Evolutionary conservation across 495 filamentous ascomycete species (phyloP).

Genomic region (Penicillium longicatenatum): DNA sequence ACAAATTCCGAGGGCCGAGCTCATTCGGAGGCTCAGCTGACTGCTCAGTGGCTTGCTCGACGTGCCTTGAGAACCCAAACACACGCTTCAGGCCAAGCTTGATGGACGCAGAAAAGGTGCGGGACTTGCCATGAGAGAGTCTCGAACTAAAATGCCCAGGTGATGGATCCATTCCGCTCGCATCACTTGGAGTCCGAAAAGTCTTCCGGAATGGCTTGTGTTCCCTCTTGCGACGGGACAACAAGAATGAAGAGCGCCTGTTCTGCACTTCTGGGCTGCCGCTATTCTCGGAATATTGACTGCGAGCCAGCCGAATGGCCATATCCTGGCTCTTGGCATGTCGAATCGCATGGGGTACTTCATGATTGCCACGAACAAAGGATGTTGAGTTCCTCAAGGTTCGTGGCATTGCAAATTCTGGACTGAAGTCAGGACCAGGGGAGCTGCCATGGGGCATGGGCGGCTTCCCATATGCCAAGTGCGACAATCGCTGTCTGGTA

Average conservation of each 20-base stretch:
- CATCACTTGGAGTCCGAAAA: conserved; percentile 53
- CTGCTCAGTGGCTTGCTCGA: conserved; percentile 19
- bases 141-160: conserved; percentile 23
- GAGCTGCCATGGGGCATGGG: conserved; percentile 14
- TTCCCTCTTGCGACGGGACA: conserved; percentile 41
- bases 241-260: conserved; percentile 52
- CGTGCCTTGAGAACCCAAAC: conserved; percentile 52
- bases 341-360: conserved; percentile 21
- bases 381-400: conserved; percentile 61
- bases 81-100: conserved; percentile 63
- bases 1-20: background rate
- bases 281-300: conserved; percentile 45
- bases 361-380: conserved; percentile 53
- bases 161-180: conserved; percentile 34
- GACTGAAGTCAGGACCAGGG: conserved; percentile 22
- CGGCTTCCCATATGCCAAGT: conserved; percentile 23
- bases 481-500: conserved; percentile 46
- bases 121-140: conserved; percentile 52
- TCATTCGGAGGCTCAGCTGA: background rate
- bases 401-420: conserved; percentile 26
- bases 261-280: conserved; percentile 34
- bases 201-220: conserved; percentile 62
- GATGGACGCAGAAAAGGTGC: conserved; percentile 61
- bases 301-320: conserved; percentile 50
- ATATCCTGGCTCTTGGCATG: conserved; percentile 46